A percentile compares a stretch with the other conserved stretches of the same genome.
These are phyloP conservation scores for Murraya paniculata DNA, from an alignment of 345 rosid species.

Conservation along the genomic window DNA sequence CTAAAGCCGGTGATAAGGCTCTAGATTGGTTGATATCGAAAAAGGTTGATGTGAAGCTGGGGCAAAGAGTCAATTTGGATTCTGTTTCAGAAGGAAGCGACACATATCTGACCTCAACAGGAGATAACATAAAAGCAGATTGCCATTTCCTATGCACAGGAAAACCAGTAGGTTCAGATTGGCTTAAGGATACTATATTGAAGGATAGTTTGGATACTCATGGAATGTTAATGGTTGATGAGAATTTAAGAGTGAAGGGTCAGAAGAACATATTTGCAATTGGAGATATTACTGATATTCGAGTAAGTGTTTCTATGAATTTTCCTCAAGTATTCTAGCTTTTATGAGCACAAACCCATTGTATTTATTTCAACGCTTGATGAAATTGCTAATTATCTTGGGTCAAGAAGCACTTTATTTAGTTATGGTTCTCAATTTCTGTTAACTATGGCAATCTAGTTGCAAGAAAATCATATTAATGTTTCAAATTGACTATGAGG, in stretches of 20 bases:
- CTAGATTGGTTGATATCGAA: constrained; percentile 65
- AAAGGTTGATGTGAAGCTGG: constrained; percentile 69
- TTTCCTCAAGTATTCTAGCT: not conserved
- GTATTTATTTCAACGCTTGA: not conserved
- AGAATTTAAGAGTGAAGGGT: constrained; percentile 53
- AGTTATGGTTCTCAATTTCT: not conserved
- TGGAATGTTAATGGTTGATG: constrained; percentile 79
- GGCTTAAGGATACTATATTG: constrained; percentile 61
- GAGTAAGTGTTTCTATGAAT: constrained; percentile 38
- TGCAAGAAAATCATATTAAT: not conserved
- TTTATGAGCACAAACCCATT: not conserved
- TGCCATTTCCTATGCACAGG: constrained; percentile 73
- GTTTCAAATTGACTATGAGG: not conserved
- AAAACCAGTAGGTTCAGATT: constrained; percentile 57
- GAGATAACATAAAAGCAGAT: constrained; percentile 67
- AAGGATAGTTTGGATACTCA: constrained; percentile 48
- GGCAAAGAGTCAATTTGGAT: constrained; percentile 61
- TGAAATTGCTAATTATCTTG: not conserved
- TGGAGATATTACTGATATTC: constrained; percentile 73
- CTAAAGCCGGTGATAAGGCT: constrained; percentile 65
- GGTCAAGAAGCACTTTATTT: not conserved
- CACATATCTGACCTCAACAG: constrained; percentile 50
- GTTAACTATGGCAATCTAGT: not conserved
- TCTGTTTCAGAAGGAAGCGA: constrained; percentile 39
- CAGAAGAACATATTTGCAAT: constrained; percentile 56